Conservation (phyloP, 352 stramenopile species). For the Phytopythium delawarense region DNA sequence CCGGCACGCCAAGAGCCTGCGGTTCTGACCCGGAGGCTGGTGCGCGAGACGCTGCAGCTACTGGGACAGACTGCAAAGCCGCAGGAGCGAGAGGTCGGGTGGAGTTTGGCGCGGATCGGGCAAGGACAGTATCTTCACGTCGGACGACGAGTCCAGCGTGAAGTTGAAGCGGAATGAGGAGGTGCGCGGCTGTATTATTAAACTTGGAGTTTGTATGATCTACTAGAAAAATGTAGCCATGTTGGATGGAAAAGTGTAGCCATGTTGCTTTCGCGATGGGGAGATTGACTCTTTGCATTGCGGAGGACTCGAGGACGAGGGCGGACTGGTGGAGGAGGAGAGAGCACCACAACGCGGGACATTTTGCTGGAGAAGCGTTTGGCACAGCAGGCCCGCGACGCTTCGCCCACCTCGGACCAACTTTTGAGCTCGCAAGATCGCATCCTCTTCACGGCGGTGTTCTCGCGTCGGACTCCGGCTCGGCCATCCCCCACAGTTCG, state of each 20-base stretch:
- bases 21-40: background rate
- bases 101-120: too few species aligned
- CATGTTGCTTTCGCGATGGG: background rate
- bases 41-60: background rate
- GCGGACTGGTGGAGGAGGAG: conserved; percentile 1
- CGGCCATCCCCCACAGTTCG: too few species aligned
- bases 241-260: background rate
- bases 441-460: background rate
- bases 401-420: background rate
- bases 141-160: background rate
- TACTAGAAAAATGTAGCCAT: conserved; percentile 4
- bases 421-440: conserved; percentile 6
- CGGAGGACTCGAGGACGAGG: background rate
- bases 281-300: too few species aligned
- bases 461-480: too few species aligned
- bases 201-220: background rate
- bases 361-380: too few species aligned
- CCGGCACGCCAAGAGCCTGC: background rate
- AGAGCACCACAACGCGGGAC: too few species aligned
- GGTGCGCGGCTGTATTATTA: background rate
- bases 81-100: too few species aligned
- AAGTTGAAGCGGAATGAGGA: background rate
- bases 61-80: background rate
- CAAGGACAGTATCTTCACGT: background rate
- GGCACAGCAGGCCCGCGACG: too few species aligned